Evolutionary conservation across 208 protist genomes (phyloP), one percentile per base, ranked within the genome.

Genomic region (Wallacemonas sp.): DNA sequence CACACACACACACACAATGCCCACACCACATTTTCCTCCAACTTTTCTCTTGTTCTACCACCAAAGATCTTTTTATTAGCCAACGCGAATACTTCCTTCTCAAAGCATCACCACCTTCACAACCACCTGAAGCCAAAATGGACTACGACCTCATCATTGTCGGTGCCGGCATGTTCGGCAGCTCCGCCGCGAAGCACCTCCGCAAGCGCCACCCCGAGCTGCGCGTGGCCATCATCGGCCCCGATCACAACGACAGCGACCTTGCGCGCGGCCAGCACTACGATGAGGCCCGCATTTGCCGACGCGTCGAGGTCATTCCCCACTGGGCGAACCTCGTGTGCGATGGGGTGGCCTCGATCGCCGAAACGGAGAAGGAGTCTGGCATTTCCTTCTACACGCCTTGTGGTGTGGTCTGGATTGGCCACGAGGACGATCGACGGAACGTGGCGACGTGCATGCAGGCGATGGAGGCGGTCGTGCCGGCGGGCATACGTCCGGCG

Each of bases 201-300:
- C 68, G 68, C 14, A 44, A 45, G 23, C 38, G 33, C 25, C 39
- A 71, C 41, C 63, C 49, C 41, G 44, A 46, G 59, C 45, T 68
- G 55, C 3, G 41, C 20, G 41, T 74, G 4, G 38, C 68, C 3
- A 61, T 72, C 20, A 26, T 79, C 11, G 64, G 68, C 20, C 68
- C 62, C 14, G 50, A 36, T 18, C 11, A 67, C 59, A 75, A 69
- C 74, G 20, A 25, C 14, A 26, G 14, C 16, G 50, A 22, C 22
- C 64, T 74, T 3, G 67, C 67, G n/a, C 62, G 74, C 26, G 67
- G 62, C 0, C 74, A 72, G 65, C 68, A 75, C 69, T 69, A 66
- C 39, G 63, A 79, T 26, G 74, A 70, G 20, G 68, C 74, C 18
- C 57, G 68, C 26, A 75, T 79, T 39, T 70, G 45, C 57, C 46